Base-by-base conservation (phyloP, 495 filamentous ascomycete genomes). In the Hypoxylon cercidicola region DNA sequence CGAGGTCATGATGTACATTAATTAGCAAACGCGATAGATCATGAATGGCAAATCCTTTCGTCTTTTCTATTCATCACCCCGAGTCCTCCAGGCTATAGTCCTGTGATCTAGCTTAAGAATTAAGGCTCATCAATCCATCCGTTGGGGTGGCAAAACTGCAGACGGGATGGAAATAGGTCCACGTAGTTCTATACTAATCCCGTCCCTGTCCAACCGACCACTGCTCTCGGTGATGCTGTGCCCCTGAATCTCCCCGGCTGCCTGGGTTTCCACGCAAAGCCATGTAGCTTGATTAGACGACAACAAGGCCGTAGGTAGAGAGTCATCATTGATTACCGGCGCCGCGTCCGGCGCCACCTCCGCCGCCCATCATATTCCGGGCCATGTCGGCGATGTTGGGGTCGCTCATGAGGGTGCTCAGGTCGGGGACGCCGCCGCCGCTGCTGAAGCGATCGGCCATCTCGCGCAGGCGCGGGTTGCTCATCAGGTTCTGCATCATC, bases 321-420 rank as follows among this genome's bases (percentile, higher is more conserved):
- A 43, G 64, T 64, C 58, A 71, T 53, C 49, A 64, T 12, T n/a
- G 34, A 12, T n/a, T 37, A 4, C 60, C 66, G 16, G 59, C 65
- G 11, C 65, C 54, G 5, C 64, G 64, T n/a, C 69, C 69, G 19
- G 69, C 55, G 19, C 72, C 76, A 20, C 79, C 82, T 11, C 70
- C 75, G 18, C 83, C 82, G 1, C 90, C 90, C 90, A 93, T 93
- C 76, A 93, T 83, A 62, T 88, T 91, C 60, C 86, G 82, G 40
- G 91, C 91, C 94, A 97, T 92, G 41, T 97, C 93, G 9, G 92
- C 92, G 77, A 99, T 87, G 74, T 71, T 90, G 13, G 95, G 94
- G 77, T 99, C 94, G 57, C 84, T 86, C 95, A 99, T 96, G 77
- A 99, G 74, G 39, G 81, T 80, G 7, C 84, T 77, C 74, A 96